phyloP scores from a whole-genome alignment of 148 eudicot species.

The Gaultheria prostrata region DNA sequence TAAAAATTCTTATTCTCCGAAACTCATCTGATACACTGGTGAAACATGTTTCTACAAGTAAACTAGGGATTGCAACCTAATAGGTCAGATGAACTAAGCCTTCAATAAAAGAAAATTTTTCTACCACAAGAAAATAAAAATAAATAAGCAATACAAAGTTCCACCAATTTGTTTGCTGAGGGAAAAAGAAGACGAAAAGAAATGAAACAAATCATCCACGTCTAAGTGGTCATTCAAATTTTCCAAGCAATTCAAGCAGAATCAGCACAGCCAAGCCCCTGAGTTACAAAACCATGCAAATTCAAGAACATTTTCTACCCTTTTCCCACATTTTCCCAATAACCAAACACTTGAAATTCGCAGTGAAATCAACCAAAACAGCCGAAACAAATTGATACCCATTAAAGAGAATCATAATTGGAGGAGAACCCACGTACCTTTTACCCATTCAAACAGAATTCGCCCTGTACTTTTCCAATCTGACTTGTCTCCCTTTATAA shows the following conservation, averaged over 20 bases:
- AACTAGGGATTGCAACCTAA: not conserved
- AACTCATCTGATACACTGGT: not conserved
- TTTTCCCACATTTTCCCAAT: slow-evolving; percentile 13
- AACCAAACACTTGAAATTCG: slow-evolving; percentile 3
- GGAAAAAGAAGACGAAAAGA: not conserved
- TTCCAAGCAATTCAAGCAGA: not conserved
- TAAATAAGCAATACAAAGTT: not conserved
- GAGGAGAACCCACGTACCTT: slow-evolving; percentile 17
- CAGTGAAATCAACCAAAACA: not conserved
- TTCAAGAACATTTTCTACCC: not conserved
- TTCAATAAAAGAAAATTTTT: not conserved
- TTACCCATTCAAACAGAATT: slow-evolving; percentile 9
- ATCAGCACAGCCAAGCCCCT: not conserved
- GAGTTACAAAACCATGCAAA: not conserved
- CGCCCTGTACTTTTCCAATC: not conserved
- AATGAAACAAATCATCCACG: not conserved
- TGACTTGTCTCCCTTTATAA: not conserved
- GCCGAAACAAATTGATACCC: slow-evolving; percentile 7
- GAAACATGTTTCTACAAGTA: not conserved
- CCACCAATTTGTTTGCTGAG: not conserved
- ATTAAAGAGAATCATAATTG: slow-evolving; percentile 1
- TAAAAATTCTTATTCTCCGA: not conserved
- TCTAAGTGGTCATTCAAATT: not conserved
- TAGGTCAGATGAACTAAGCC: not conserved
- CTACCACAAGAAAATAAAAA: not conserved